Conservation (phyloP, 1,284 basidiomycete genomes). For the Marasmius tenuissimus region DNA sequence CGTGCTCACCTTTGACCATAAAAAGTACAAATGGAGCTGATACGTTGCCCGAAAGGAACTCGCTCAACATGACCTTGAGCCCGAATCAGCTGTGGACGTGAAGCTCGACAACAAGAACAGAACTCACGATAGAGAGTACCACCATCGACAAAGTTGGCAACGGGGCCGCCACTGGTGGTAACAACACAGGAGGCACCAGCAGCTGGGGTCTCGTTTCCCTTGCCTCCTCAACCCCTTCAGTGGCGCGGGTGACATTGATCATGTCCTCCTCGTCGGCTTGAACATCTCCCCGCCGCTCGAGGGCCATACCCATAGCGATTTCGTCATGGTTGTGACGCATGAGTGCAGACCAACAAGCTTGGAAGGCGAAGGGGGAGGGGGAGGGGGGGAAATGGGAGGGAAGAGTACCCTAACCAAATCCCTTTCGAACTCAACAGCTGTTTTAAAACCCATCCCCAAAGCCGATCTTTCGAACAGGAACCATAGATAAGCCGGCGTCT, state of each 20-base stretch:
- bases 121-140: background rate
- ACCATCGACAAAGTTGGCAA: background rate
- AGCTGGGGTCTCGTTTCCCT: background rate
- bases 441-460: background rate
- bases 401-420: background rate
- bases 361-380: background rate
- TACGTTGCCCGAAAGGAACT: background rate
- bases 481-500: background rate
- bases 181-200: background rate
- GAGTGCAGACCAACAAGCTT: background rate
- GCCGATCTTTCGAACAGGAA: background rate
- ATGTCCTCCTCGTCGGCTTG: background rate
- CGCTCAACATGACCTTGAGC: background rate
- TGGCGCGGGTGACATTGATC: no score
- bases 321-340: background rate
- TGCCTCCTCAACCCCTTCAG: background rate
- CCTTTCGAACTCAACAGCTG: background rate
- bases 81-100: background rate
- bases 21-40: background rate
- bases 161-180: background rate
- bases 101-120: background rate
- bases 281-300: background rate
- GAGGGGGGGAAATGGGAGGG: background rate
- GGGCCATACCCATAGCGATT: background rate
- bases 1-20: background rate